Conservation (phyloP, 805 yeast species). For the Candida chauliodis region DNA sequence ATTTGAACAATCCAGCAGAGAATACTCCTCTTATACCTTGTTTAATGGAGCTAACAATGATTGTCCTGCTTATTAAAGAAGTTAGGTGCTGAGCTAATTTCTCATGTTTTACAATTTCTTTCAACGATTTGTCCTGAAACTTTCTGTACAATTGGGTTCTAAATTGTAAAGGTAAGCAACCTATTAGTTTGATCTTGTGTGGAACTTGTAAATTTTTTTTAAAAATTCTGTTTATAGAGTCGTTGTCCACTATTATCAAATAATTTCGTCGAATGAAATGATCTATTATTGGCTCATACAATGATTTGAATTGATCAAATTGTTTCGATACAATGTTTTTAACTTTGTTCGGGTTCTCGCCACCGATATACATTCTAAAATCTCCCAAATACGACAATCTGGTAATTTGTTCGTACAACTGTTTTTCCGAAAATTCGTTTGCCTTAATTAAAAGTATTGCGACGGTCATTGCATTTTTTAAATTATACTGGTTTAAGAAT, state of each 20-base stretch:
- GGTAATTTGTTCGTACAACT: conserved; percentile 74
- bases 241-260: conserved; percentile 15
- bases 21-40: conserved; percentile 82
- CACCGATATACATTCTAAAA: conserved; percentile 77
- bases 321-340: conserved; percentile 82
- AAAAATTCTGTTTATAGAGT: conserved; percentile 11
- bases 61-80: conserved; percentile 36
- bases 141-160: conserved; percentile 34
- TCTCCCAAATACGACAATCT: conserved; percentile 87
- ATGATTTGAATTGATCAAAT: conserved; percentile 57
- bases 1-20: conserved; percentile 78
- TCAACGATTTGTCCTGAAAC: conserved; percentile 26
- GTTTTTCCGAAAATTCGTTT: conserved; percentile 49
- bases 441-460: conserved; percentile 51
- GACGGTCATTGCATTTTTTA: conserved; percentile 72
- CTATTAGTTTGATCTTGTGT: conserved; percentile 25
- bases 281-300: conserved; percentile 63
- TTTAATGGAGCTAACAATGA: conserved; percentile 62
- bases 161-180: conserved; percentile 49
- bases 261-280: conserved; percentile 20
- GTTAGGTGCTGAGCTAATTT: conserved; percentile 20
- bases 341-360: conserved; percentile 90
- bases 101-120: conserved; percentile 41
- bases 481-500: conserved; percentile 70
- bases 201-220: conserved; percentile 12